Percentiles rank a stretch among this genome's conserved stretches.
Conservation (phyloP, 2,329 filamentous ascomycete genomes). For the Dichotomopilus funicola region DNA sequence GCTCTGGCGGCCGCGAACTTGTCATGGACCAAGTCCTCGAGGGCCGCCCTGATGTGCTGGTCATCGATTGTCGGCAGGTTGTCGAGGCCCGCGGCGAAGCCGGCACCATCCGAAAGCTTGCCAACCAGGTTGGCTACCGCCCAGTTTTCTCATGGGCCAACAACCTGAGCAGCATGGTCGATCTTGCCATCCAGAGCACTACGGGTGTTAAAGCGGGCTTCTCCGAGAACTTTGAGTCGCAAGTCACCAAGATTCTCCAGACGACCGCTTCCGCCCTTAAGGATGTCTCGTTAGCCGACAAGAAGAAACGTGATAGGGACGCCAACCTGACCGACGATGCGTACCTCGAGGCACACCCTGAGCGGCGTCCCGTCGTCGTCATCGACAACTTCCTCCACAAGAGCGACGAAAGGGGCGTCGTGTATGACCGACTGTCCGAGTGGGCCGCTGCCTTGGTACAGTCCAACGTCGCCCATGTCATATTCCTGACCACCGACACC, state of each 20-base stretch:
- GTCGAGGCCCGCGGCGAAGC: constrained; percentile 86
- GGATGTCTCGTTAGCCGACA: constrained; percentile 62
- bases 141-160: constrained; percentile 97
- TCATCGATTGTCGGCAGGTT: constrained; percentile 90
- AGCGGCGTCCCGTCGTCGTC: constrained; percentile 73
- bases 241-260: constrained; percentile 82
- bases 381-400: constrained; percentile 91
- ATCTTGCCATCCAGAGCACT: constrained; percentile 87
- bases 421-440: constrained; percentile 76
- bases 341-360: constrained; percentile 83
- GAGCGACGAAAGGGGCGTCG: constrained; percentile 55
- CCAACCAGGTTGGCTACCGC: constrained; percentile 77
- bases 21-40: constrained; percentile 78
- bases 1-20: constrained; percentile 84
- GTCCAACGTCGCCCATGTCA: constrained; percentile 84
- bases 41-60: constrained; percentile 66
- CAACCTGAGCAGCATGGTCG: constrained; percentile 83
- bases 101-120: constrained; percentile 75
- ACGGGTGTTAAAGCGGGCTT: constrained; percentile 93
- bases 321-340: constrained; percentile 70
- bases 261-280: constrained; percentile 76
- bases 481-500: constrained; percentile 86
- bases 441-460: constrained; percentile 85
- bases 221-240: constrained; percentile 83
- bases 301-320: constrained; percentile 69